Conservation (phyloP, 768 basidiomycete species). For the Cubamyces sp. region DNA sequence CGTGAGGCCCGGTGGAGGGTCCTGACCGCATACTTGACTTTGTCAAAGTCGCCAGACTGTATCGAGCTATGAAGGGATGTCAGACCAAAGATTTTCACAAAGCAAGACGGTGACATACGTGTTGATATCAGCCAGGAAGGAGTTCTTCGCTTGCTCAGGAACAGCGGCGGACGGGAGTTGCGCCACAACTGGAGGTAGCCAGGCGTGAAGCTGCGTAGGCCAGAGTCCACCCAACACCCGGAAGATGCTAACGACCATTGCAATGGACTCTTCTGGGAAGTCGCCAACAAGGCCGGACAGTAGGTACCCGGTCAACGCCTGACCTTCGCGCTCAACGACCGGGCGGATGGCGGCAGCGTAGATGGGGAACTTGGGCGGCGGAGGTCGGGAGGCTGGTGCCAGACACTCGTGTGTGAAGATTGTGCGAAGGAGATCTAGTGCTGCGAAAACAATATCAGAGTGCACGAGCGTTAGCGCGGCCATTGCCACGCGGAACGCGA, state of each 20-base stretch:
- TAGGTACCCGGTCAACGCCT: conserved; percentile 66
- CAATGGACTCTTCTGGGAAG: conserved; percentile 85
- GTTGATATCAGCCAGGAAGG: conserved; percentile 75
- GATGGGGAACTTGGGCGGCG: conserved; percentile 60
- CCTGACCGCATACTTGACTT: conserved; percentile 80
- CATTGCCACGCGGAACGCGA: conserved; percentile 77
- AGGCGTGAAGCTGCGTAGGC: conserved; percentile 67
- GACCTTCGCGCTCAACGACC: conserved; percentile 72
- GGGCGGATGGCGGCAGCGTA: conserved; percentile 66
- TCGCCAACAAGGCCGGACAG: conserved; percentile 81
- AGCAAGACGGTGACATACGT: conserved; percentile 54
- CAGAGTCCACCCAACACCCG: conserved; percentile 69
- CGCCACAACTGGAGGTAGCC: conserved; percentile 75
- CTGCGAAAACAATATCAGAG: conserved; percentile 77
- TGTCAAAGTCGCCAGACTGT: conserved; percentile 68
- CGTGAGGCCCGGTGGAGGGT: conserved; percentile 72
- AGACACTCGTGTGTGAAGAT: conserved; percentile 80
- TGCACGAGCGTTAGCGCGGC: conserved; percentile 83
- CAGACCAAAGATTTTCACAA: conserved; percentile 16
- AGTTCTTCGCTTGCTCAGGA: conserved; percentile 66
- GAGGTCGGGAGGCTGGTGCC: conserved; percentile 43
- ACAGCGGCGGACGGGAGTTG: conserved; percentile 64
- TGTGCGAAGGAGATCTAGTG: conserved; percentile 78
- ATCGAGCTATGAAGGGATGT: conserved; percentile 56
- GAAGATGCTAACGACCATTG: conserved; percentile 77